Base-by-base conservation (phyloP, 2,329 filamentous ascomycete species). In the Peltaster fructicola region DNA sequence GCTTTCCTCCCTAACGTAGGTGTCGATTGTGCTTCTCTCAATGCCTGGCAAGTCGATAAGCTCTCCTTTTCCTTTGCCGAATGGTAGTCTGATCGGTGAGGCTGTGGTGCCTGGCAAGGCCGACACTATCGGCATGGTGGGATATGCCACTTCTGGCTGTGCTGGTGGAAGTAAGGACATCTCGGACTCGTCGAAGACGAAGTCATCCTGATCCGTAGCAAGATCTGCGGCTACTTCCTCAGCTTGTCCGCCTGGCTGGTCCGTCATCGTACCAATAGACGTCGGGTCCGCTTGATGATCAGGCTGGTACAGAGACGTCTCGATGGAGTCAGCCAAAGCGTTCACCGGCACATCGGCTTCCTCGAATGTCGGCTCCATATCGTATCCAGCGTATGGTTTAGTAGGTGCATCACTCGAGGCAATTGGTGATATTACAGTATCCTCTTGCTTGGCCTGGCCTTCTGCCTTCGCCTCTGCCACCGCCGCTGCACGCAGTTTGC, bases 21-120 rank as follows among this genome's bases (percentile, higher is more conserved):
- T 52, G 23, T 80, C 73, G 5, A 95, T 57, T 9, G 71, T 65
- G 14, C 70, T 73, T 22, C 88, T 72, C 6, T 73, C 66, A 16
- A 98, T 57, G 1, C 88, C 88, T 0, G 88, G 88, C 8, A 98
- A 62, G 46, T 98, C 88, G 40, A 98, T 80, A 16, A 98, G 61
- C 49, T 98, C 90, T 28, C 88, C 88, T 41, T 70, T 76, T 13
- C 78, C 76, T 31, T 69, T 70, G 22, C 84, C 84, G 44, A 88
- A 98, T 1, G 82, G 81, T 10, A 95, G 70, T 14, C 88, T 74
- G 38, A 98, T 95, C 0, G 88, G 88, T 0, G 82, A 91, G 2
- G 84, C 88, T 1, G 88, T 98, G 0, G 88, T 98, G 7, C 90
- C 88, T 0, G 88, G 80, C 3, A 93, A 61, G 4, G 78, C 66